phyloP scores from a whole-genome alignment of 129 eudicot genomes.

The Logfia minima region DNA sequence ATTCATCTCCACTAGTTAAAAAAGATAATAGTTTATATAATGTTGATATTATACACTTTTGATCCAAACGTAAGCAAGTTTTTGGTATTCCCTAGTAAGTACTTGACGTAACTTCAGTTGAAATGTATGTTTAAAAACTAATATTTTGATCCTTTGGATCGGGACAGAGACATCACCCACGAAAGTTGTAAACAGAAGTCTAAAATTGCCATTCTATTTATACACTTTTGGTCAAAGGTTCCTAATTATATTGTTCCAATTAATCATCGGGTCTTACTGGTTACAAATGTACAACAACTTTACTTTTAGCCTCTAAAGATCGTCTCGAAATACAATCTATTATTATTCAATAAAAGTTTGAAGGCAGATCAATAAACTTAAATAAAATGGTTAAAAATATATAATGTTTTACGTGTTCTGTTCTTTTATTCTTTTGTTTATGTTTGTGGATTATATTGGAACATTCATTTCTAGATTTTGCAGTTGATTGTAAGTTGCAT shows the following conservation, averaged over 20 bases:
- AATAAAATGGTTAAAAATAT: too few relatives aligned
- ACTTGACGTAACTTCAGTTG: not conserved
- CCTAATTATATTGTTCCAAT: not conserved
- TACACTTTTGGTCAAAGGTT: not conserved
- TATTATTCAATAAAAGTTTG: too few relatives aligned
- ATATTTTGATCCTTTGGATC: slow-evolving; percentile 11
- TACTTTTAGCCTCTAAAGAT: not conserved
- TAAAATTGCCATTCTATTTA: slow-evolving; percentile 15
- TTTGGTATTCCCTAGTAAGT: not conserved
- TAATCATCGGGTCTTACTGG: not conserved
- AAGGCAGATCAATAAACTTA: too few relatives aligned
- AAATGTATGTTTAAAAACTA: not conserved
- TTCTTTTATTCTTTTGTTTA: too few relatives aligned
- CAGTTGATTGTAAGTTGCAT: too few relatives aligned
- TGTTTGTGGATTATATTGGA: too few relatives aligned
- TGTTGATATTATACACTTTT: not conserved
- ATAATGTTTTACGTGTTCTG: too few relatives aligned
- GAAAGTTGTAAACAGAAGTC: slow-evolving; percentile 16
- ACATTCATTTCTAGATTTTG: too few relatives aligned
- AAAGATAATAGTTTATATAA: too few relatives aligned
- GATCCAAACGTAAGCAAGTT: slow-evolving; percentile 11
- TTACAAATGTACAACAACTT: not conserved
- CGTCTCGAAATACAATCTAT: too few relatives aligned
- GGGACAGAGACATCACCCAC: slow-evolving; percentile 22
- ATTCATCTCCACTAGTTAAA: too few relatives aligned